Base-by-base conservation (phyloP, 2,329 filamentous ascomycete species). In the Penicillium occitanis region DNA sequence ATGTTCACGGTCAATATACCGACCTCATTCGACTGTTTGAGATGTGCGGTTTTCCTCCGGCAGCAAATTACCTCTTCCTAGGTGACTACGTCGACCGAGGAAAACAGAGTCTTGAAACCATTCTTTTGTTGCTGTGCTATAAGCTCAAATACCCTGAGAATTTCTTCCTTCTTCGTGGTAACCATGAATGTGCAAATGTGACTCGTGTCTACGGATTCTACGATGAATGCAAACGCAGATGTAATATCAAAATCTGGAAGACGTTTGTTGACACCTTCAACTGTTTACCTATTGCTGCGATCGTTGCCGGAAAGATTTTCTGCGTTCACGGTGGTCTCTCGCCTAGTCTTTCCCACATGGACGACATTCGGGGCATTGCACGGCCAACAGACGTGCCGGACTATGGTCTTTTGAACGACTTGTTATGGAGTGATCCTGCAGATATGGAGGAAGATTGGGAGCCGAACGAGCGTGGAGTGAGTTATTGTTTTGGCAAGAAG, bases 401-500 rank as follows among this genome's bases (percentile, higher is more conserved):
- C 75, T 98, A 97, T 76, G 95, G 95, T 13, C 81, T 99, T 63
- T 84, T 99, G 65, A 98, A 98, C 76, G 95, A 99, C 76, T 83
- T 99, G 33, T 83, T 99, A 19, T 99, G 95, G 95, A 96, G 93
- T 69, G 95, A 99, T 76, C 95, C 95, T 0, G 95, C 94, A 64
- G 95, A 99, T 70, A 97, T 98, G 92, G 93, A 97, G 69, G 90
- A 91, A 71, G 95, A 98, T 73, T 99, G 95, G 95, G 94, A 98
- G 76, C 92, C 93, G 19, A 99, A 98, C 70, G 95, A 99, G 78
- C 85, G 95, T 75, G 95, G 95, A 61, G 95, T 99, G 59, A 97
- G 93, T 76, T 99, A 98, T 77, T 98, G 95, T 76, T 99, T 99
- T 76, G 94, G 94, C 58, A 98, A 98, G 80, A 95, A 96, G 75